These are phyloP conservation scores for Pythium aphanidermatum DNA, from an alignment of 352 stramenopile species.

Conservation along the genomic window DNA sequence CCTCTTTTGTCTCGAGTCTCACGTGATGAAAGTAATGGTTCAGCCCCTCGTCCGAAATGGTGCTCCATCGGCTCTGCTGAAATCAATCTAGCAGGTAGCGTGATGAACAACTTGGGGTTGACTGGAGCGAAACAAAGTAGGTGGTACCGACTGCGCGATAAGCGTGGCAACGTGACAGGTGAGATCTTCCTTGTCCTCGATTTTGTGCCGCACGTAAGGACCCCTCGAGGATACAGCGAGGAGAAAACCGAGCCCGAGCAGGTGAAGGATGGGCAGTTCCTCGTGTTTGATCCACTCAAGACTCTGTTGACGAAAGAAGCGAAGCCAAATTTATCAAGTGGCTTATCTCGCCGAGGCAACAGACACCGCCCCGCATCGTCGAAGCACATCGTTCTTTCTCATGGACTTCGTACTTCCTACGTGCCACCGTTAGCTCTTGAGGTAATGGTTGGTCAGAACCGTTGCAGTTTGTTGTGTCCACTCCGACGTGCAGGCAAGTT, in stretches of 20 bases:
- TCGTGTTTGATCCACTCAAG: conserved; percentile 86
- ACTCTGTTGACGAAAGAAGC: conserved; percentile 52
- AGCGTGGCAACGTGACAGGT: conserved; percentile 68
- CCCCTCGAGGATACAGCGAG: conserved; percentile 13
- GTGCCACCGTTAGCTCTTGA: conserved; percentile 81
- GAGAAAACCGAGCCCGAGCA: conserved; percentile 54
- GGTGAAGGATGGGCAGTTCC: conserved; percentile 75
- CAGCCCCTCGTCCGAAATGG: conserved; percentile 51
- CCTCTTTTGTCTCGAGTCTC: conserved; percentile 14
- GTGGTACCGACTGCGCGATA: conserved; percentile 81
- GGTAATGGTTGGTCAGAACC: conserved; percentile 63
- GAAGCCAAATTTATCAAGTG: conserved; percentile 12
- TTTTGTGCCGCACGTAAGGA: conserved; percentile 51
- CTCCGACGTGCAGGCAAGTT: conserved; percentile 83
- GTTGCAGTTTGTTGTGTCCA: conserved; percentile 76
- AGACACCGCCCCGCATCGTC: conserved; percentile 20
- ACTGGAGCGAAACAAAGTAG: conserved; percentile 63
- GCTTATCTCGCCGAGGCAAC: conserved; percentile 14
- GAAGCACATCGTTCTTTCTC: conserved; percentile 67
- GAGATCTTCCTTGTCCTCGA: conserved; percentile 82
- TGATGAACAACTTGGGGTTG: conserved; percentile 69
- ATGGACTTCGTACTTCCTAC: conserved; percentile 73
- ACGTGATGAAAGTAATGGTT: conserved; percentile 51
- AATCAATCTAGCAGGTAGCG: conserved; percentile 79
- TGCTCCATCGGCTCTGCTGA: conserved; percentile 71